A percentile compares a stretch with the other conserved stretches of the same genome.
These are phyloP conservation scores for Arabidopsis suecica DNA, from an alignment of 345 rosid genomes.

Conservation along the genomic window DNA sequence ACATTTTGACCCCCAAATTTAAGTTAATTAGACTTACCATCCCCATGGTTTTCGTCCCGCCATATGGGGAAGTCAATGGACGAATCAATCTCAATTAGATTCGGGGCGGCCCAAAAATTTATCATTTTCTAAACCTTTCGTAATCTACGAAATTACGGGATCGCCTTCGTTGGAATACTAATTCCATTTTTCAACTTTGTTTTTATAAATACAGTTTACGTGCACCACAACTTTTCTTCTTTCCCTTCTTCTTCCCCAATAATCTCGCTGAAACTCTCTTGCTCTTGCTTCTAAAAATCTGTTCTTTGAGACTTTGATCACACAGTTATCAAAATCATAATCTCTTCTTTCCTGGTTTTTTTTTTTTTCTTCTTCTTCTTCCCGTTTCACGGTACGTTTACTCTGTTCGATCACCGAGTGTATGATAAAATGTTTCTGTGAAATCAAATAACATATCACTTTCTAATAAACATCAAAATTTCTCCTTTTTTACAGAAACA, in stretches of 20 bases:
- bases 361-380: neutral
- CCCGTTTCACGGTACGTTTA: constrained; percentile 35
- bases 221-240: neutral
- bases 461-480: neutral
- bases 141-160: constrained; percentile 36
- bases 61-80: constrained; percentile 33
- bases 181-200: constrained; percentile 21
- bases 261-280: constrained; percentile 21
- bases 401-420: constrained; percentile 29
- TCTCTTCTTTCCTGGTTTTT: neutral
- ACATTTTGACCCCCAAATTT: neutral
- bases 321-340: neutral
- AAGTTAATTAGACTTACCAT: neutral
- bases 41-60: neutral
- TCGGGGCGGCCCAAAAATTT: neutral
- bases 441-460: neutral
- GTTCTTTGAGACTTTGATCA: constrained; percentile 14
- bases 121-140: constrained; percentile 26
- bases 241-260: constrained; percentile 17
- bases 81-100: constrained; percentile 10
- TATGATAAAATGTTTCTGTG: constrained; percentile 20
- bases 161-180: constrained; percentile 16
- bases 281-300: constrained; percentile 1
- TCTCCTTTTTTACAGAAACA: constrained; percentile 29
- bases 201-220: constrained; percentile 18